These are phyloP conservation scores for Mollisia scopiformis DNA, from an alignment of 2,329 filamentous ascomycete genomes.

Conservation along the genomic window DNA sequence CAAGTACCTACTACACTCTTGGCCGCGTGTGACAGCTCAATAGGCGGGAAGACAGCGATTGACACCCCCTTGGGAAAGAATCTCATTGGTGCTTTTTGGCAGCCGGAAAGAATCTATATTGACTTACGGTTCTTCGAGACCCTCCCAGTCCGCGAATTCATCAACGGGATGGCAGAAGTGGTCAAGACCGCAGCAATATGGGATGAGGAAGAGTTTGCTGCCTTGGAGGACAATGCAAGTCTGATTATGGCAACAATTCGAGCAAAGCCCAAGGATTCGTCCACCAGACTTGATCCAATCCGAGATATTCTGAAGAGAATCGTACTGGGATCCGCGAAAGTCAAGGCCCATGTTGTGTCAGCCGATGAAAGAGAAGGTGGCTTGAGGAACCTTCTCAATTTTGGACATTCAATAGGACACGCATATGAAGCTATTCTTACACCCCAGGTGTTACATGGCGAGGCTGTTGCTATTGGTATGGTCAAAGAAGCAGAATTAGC, in stretches of 20 bases:
- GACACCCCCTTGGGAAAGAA: constrained; percentile 97
- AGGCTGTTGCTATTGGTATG: constrained; percentile 97
- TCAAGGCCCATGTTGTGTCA: constrained; percentile 94
- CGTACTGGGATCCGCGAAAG: constrained; percentile 86
- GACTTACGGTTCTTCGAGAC: constrained; percentile 91
- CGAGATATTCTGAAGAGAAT: constrained; percentile 69
- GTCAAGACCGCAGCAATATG: constrained; percentile 98
- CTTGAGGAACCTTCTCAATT: constrained; percentile 91
- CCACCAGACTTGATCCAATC: constrained; percentile 69
- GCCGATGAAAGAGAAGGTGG: constrained; percentile 94
- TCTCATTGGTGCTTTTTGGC: constrained; percentile 94
- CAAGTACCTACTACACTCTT: constrained; percentile 95
- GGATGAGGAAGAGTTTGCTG: constrained; percentile 83
- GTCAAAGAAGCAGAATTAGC: constrained; percentile 96
- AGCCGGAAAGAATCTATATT: constrained; percentile 91
- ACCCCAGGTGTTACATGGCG: constrained; percentile 92
- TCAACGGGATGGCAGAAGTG: constrained; percentile 99
- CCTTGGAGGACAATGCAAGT: constrained; percentile 80
- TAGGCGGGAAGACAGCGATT: constrained; percentile 97
- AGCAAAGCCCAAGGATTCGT: constrained; percentile 54
- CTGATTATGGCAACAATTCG: constrained; percentile 75
- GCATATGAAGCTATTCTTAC: constrained; percentile 95
- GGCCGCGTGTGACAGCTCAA: constrained; percentile 98
- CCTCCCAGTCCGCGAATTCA: constrained; percentile 86
- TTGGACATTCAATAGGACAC: constrained; percentile 97